Evolutionary conservation across 2,329 filamentous ascomycete species (phyloP).

Genomic region (Neopestalotiopsis rosae): DNA sequence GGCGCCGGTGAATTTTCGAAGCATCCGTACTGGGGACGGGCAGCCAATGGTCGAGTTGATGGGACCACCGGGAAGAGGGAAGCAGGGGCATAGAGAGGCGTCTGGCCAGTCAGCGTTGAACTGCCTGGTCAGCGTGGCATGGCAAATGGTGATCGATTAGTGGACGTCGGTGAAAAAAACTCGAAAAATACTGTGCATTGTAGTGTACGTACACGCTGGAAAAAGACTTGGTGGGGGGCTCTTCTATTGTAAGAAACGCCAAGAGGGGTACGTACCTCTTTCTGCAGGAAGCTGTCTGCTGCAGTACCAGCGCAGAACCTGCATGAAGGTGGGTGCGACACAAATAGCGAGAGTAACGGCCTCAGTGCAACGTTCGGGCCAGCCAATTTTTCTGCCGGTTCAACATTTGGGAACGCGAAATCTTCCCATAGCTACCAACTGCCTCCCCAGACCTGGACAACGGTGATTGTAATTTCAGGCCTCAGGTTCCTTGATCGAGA

Average conservation of each 20-base stretch:
- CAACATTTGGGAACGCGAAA: constrained; percentile 23
- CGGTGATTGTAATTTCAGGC: constrained; percentile 4
- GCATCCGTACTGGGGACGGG: constrained; percentile 1
- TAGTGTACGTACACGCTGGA: not conserved
- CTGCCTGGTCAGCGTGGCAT: not conserved
- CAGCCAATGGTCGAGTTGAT: constrained; percentile 8
- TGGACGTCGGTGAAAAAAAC: not conserved
- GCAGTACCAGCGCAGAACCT: constrained; percentile 13
- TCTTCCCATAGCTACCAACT: constrained; percentile 9
- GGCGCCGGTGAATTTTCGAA: constrained; percentile 1
- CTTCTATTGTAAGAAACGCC: not conserved
- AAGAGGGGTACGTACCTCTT: not conserved
- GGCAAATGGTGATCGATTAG: not conserved
- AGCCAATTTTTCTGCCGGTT: constrained; percentile 23
- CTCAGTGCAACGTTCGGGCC: constrained; percentile 15
- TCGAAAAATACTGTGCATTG: not conserved
- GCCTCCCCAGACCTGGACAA: constrained; percentile 11
- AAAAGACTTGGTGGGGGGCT: not conserved
- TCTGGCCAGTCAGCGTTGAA: not conserved
- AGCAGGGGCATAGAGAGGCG: not conserved
- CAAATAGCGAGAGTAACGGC: constrained; percentile 11
- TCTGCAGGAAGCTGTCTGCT: not conserved
- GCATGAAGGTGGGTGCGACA: constrained; percentile 16
- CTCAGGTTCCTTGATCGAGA: not conserved
- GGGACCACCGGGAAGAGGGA: not conserved